Conservation (phyloP, 2,329 filamentous ascomycete genomes). For the Curvularia sp. region DNA sequence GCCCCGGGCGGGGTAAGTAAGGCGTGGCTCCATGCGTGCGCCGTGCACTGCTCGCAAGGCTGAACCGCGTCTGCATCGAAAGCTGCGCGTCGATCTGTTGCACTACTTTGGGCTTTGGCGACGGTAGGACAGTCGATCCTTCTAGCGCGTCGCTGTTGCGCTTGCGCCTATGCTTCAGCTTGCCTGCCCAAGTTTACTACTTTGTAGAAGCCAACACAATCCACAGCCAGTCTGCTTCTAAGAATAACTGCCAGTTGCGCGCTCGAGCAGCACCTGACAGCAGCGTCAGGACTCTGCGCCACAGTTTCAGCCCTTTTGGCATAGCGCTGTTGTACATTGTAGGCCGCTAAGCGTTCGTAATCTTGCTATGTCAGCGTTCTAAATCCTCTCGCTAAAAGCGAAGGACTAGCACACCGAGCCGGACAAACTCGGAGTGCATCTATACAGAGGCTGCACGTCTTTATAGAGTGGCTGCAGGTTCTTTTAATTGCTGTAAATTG, state of each 20-base stretch:
- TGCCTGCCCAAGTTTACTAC: no score
- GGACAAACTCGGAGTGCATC: background rate
- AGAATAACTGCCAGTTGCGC: no score
- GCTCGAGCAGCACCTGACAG: no score
- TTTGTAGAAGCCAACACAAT: no score
- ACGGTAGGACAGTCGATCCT: no score
- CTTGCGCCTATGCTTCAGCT: no score
- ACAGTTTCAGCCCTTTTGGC: slow-evolving; percentile 5
- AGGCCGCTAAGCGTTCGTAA: slow-evolving; percentile 5
- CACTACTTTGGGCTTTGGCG: no score
- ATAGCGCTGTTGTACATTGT: background rate
- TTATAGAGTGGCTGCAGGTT: background rate
- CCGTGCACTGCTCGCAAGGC: no score
- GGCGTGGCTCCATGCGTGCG: slow-evolving; percentile 1
- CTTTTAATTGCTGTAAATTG: background rate
- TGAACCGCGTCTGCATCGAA: no score
- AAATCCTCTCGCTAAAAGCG: background rate
- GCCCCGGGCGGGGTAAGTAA: background rate
- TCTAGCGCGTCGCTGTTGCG: no score
- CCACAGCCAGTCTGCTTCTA: no score
- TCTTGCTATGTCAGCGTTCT: background rate
- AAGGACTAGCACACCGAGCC: background rate
- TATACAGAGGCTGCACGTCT: background rate
- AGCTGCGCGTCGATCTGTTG: no score
- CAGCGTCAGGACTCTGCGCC: slow-evolving; percentile 5